These are phyloP conservation scores for Epichloe sylvatica DNA, from an alignment of 2,329 filamentous ascomycete genomes.

Conservation along the genomic window DNA sequence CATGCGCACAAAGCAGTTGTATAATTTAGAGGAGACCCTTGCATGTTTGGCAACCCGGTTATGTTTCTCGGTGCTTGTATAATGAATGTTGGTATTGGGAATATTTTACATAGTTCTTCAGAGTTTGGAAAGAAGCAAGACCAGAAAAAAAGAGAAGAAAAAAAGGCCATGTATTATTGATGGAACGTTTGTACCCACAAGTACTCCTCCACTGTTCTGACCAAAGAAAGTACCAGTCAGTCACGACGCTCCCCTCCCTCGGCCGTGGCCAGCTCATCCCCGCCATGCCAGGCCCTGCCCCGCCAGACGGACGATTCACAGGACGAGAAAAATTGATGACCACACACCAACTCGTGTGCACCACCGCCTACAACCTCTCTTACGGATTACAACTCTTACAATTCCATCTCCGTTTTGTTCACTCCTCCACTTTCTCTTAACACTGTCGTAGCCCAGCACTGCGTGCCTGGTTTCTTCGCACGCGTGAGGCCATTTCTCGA, in stretches of 20 bases:
- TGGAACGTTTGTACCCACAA: too few relatives aligned
- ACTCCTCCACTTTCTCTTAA: constrained; percentile 1
- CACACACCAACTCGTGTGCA: constrained; percentile 11
- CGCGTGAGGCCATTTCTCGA: neutral
- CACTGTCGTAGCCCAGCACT: neutral
- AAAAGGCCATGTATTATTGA: too few relatives aligned
- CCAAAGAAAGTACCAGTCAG: too few relatives aligned
- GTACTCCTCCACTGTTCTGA: too few relatives aligned
- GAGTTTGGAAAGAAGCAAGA: too few relatives aligned
- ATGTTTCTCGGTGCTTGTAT: too few relatives aligned
- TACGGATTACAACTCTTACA: neutral
- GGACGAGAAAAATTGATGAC: constrained; percentile 27
- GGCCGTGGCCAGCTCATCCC: neutral
- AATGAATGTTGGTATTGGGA: too few relatives aligned
- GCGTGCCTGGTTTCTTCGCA: constrained; percentile 9
- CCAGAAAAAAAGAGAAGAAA: too few relatives aligned
- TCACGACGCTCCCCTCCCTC: neutral
- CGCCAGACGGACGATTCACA: constrained; percentile 23
- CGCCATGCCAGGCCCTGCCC: constrained; percentile 4
- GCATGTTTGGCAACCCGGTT: too few relatives aligned
- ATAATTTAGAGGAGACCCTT: too few relatives aligned
- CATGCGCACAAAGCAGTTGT: too few relatives aligned
- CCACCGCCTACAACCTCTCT: neutral
- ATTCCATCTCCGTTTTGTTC: neutral
- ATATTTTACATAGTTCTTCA: too few relatives aligned